Base-by-base conservation (phyloP, 1,284 basidiomycete species). In the Cutaneotrichosporon arboriforme region DNA sequence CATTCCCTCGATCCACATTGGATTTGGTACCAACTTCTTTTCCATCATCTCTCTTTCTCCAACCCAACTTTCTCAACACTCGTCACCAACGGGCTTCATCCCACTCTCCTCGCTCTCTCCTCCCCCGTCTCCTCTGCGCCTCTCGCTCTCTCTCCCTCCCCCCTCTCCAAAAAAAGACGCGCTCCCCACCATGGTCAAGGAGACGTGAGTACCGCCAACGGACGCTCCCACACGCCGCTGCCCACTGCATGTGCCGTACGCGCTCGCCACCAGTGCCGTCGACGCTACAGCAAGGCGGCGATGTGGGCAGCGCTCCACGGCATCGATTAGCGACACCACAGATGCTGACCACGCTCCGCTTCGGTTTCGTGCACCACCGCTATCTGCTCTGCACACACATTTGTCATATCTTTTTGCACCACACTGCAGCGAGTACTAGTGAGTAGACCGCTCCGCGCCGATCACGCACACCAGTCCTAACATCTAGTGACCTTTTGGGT, bases 351-450 rank as follows among this genome's bases (percentile, higher is more conserved):
- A 35, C 33, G 18, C 42, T 31, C 26, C 22, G 9, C 18, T 45
- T 2, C 13, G n/a, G n/a, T 14, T 9, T 33, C 20, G 5, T 36
- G 12, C 17, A n/a, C 26, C 17, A 20, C 13, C 22, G 21, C 42
- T 40, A 18, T 22, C 23, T 3, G 17, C 31, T 13, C 33, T 10
- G 18, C 41, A 15, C 20, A 18, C 20, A 41, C 37, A 31, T 18
- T 35, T 17, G 34, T 8, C 34, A 14, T 33, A 22, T 31, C 37
- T 43, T 40, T 15, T 15, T 3, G 35, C 34, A 44, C 20, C n/a
- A 5, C 15, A 65, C 14, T 39, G 38, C 60, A 90, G 88, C 69
- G 88, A 90, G 84, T 90, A 83, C 77, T 92, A 92, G 67, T 69
- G 59, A 63, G 68, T 64, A 5, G 26, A 15, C 23, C 22, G 18